A percentile compares a stretch with the other conserved stretches of the same genome.
Evolutionary conservation across 73 alveolate species (phyloP).

Genomic region (Paramecium octaurelia): DNA sequence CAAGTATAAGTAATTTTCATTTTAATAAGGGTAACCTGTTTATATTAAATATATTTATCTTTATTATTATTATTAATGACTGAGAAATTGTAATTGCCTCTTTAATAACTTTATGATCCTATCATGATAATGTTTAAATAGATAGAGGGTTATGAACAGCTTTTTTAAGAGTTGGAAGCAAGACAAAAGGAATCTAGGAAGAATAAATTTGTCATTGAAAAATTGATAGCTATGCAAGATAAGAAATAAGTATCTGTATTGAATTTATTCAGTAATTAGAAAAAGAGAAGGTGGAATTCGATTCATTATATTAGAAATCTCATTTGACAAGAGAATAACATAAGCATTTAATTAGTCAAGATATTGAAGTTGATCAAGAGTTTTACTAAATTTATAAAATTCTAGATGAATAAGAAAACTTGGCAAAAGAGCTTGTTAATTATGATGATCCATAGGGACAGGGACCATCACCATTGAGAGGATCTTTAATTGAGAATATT

Average conservation of each 20-base stretch:
- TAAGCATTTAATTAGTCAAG: neutral
- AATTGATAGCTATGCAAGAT: conserved; percentile 21
- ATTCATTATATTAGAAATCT: neutral
- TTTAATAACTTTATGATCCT: neutral
- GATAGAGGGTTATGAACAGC: neutral
- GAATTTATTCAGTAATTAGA: neutral
- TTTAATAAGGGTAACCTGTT: neutral
- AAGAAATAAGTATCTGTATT: neutral
- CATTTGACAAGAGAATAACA: neutral
- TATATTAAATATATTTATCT: neutral
- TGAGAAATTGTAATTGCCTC: neutral
- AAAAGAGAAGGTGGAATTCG: neutral
- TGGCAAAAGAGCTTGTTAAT: neutral
- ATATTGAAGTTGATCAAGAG: neutral
- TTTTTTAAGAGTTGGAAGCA: neutral
- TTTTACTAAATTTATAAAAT: neutral
- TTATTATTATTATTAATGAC: neutral
- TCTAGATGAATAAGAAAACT: neutral
- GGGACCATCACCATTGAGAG: conserved; percentile 15
- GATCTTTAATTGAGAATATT: neutral
- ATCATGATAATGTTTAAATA: neutral
- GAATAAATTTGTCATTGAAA: neutral
- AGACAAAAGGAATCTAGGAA: neutral
- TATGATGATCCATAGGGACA: neutral
- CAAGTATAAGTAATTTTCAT: neutral